Conservation (phyloP, 1,284 basidiomycete genomes). For the Heliocybe sulcata region DNA sequence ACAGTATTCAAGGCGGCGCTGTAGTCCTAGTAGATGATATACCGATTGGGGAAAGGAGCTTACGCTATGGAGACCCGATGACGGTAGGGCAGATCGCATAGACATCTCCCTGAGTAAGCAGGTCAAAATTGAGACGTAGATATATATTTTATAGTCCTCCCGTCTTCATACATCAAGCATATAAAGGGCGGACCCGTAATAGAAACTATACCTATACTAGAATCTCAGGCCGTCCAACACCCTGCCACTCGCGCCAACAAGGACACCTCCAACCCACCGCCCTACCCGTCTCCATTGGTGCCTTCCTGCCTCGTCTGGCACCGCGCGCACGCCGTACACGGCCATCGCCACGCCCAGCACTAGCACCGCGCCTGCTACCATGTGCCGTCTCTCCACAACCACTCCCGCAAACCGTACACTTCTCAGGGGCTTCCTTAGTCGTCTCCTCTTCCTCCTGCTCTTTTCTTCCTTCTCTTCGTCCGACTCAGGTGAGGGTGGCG, state of each 20-base stretch:
- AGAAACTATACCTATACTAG: not conserved
- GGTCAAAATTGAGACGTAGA: no score
- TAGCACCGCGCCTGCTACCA: conserved; percentile 56
- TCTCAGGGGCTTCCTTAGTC: conserved; percentile 20
- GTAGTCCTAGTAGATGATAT: no score
- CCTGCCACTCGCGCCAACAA: not conserved
- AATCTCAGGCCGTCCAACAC: not conserved
- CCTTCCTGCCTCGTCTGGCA: not conserved
- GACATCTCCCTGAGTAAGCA: no score
- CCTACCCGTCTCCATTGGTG: not conserved
- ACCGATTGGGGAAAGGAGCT: no score
- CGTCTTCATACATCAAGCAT: no score
- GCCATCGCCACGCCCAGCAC: conserved; percentile 63
- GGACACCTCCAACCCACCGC: not conserved
- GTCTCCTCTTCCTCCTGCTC: conserved; percentile 13
- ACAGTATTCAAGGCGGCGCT: no score
- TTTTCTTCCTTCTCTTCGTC: conserved; percentile 19
- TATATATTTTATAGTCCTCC: no score
- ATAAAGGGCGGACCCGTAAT: no score
- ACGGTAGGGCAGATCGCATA: no score
- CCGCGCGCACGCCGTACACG: conserved; percentile 39
- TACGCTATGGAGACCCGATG: no score
- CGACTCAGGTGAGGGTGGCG: no score
- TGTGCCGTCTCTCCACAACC: conserved; percentile 32
- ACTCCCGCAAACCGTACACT: conserved; percentile 19